phyloP scores from a whole-genome alignment of 177 flowering plant species.

The Vitis hybrid region DNA sequence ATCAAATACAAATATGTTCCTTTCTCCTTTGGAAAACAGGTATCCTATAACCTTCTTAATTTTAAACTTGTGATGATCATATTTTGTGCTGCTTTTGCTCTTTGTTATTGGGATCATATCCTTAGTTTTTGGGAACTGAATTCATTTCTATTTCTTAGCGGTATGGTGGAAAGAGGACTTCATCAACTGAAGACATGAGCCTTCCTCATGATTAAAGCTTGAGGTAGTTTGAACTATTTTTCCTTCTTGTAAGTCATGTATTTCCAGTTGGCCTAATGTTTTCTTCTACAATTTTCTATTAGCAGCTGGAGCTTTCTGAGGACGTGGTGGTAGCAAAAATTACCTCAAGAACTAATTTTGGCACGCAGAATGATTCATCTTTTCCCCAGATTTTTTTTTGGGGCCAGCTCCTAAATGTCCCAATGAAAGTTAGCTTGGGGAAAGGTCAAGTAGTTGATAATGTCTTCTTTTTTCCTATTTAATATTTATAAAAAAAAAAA shows the following conservation, averaged over 20 bases:
- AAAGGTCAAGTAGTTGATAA: slow-evolving; percentile 2
- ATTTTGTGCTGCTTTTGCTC: background rate
- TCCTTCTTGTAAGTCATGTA: background rate
- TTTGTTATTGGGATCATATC: background rate
- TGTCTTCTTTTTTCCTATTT: background rate
- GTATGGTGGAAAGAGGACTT: slow-evolving; percentile 34
- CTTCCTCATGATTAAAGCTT: slow-evolving; percentile 23
- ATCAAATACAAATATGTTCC: slow-evolving; percentile 72
- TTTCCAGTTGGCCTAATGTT: background rate
- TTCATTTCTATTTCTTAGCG: slow-evolving; percentile 19
- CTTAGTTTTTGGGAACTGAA: background rate
- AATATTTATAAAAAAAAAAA: background rate
- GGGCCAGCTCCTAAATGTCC: slow-evolving; percentile 6
- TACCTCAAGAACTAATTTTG: background rate
- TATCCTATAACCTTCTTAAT: slow-evolving; percentile 6
- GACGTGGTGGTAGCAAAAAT: slow-evolving; percentile 5
- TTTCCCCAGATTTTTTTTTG: background rate
- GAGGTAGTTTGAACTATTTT: slow-evolving; percentile 10
- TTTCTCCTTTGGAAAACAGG: slow-evolving; percentile 64
- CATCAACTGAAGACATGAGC: slow-evolving; percentile 28
- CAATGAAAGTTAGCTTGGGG: slow-evolving; percentile 1
- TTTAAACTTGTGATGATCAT: background rate
- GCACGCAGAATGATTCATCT: slow-evolving; percentile 1
- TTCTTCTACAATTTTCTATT: slow-evolving; percentile 1
- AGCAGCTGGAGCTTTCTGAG: slow-evolving; percentile 5